Base-by-base conservation (phyloP, 2,329 filamentous ascomycete genomes). In the Penicillium occitanis region DNA sequence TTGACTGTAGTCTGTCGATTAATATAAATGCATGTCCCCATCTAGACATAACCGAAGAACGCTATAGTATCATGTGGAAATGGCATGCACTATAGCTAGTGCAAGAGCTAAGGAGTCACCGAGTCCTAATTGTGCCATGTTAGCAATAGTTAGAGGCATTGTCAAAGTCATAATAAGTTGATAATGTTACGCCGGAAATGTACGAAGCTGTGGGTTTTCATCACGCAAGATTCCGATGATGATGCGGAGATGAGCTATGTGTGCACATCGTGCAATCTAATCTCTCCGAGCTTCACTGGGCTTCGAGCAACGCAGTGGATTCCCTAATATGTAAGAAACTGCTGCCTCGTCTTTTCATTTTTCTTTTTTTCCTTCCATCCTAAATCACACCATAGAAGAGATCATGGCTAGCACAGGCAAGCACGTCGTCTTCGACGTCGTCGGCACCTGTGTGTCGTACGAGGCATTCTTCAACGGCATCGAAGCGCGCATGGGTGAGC, bases 401-500 rank as follows among this genome's bases (percentile, higher is more conserved):
- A 44, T 19, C 6, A 61, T 61, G 58, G 25, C 25, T 6, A 61
- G 14, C 42, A 22, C 42, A 61, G 44, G 44, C 8, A 83, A 83
- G 63, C 77, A 84, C 68, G 77, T 83, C 67, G 81, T 84, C 46
- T 84, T 84, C 69, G 82, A 84, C 70, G 79, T 86, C 2, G 84
- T 87, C 61, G 81, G 81, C 14, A 83, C 81, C 19, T 78, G 78
- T 57, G 79, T 83, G 59, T 79, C 76, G 25, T 82, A 79, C 70
- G 75, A 80, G 13, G 75, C 77, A 42, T 81, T 44, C 17, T 44
- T 44, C n/a, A 17, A 44, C 42, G 42, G 42, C 7, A 44, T 44
- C 17, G 42, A 44, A 13, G 6, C 17, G 42, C 42, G 42, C 42
- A 44, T 44, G 42, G 42, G 42, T 8, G 42, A 44, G 17, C 78